Base-by-base conservation (phyloP, 768 basidiomycete species). In the Neoboletus brunneissimus region DNA sequence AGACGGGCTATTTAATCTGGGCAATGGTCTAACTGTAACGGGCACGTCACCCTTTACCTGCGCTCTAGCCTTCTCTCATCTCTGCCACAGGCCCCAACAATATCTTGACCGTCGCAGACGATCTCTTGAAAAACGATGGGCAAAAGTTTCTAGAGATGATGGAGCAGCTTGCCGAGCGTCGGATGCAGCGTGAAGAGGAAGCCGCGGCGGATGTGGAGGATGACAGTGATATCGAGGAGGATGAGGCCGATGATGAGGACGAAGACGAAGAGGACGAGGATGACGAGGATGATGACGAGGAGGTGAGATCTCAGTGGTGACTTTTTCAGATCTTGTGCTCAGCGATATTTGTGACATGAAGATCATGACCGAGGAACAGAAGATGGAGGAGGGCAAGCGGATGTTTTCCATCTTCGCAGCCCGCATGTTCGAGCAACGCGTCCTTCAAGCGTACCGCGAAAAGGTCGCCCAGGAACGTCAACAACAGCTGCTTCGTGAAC, bases 351-450 rank as follows among this genome's bases (percentile, higher is more conserved):
- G 32, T 48, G 34, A 40, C 41, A 54, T 58, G 22, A 53, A 88
- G 86, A 78, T 82, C 46, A 84, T 96, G 83, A 94, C 95, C 3
- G 95, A 98, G 72, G 91, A 93, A 73, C 92, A 98, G 75, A 95
- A 96, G 75, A 95, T 96, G 89, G 96, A 98, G 73, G 97, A 98
- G 75, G 97, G 97, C 63, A 94, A 95, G 73, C 85, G 92, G 49
- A 99, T 99, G 97, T 99, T 99, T 78, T 94, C 94, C 61, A 97
- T 99, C 74, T 99, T 99, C 66, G 97, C 97, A 16, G 97, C 97
- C 42, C 86, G 97, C 52, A 97, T 98, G 95, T 98, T 99, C 72
- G 97, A 99, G 76, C 96, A 98, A 74, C 87, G 97, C 23, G 97
- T 98, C 38, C 84, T 97, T 53, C 89, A 94, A 66, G 94, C 96